phyloP scores from a whole-genome alignment of 1,139 yeast species.

The Debaryomyces udenii region DNA sequence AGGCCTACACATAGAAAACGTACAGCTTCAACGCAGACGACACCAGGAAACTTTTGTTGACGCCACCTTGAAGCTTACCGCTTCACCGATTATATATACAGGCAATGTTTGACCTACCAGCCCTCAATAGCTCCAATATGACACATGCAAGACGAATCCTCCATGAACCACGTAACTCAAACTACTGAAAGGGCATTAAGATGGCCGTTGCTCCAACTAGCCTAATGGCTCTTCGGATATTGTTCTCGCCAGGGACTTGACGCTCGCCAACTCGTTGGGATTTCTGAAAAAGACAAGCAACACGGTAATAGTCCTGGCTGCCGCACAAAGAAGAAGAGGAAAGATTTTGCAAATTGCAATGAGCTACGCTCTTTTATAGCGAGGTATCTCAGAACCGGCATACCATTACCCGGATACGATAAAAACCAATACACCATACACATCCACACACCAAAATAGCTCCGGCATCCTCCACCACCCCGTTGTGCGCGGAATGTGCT shows the following conservation, averaged over 20 bases:
- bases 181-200: constrained; percentile 52
- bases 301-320: constrained; percentile 61
- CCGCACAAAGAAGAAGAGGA: constrained; percentile 48
- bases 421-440: not conserved
- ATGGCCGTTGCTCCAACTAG: constrained; percentile 42
- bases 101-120: constrained; percentile 52
- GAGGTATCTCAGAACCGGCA: too few relatives aligned
- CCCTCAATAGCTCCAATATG: constrained; percentile 43
- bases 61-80: too few relatives aligned
- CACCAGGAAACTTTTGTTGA: too few relatives aligned
- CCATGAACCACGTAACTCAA: constrained; percentile 12
- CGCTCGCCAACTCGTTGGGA: constrained; percentile 59
- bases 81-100: constrained; percentile 2
- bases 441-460: too few relatives aligned
- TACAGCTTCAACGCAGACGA: too few relatives aligned
- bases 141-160: constrained; percentile 17
- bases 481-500: too few relatives aligned
- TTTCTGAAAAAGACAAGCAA: constrained; percentile 55
- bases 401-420: constrained; percentile 9
- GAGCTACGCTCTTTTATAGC: too few relatives aligned
- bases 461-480: too few relatives aligned
- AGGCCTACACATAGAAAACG: not conserved
- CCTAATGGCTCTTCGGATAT: constrained; percentile 27
- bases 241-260: constrained; percentile 58
- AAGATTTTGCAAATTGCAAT: constrained; percentile 6